Percentiles rank a stretch among this genome's conserved stretches.
Conservation (phyloP, 129 eudicot species). For the Pittosporum tobira region DNA sequence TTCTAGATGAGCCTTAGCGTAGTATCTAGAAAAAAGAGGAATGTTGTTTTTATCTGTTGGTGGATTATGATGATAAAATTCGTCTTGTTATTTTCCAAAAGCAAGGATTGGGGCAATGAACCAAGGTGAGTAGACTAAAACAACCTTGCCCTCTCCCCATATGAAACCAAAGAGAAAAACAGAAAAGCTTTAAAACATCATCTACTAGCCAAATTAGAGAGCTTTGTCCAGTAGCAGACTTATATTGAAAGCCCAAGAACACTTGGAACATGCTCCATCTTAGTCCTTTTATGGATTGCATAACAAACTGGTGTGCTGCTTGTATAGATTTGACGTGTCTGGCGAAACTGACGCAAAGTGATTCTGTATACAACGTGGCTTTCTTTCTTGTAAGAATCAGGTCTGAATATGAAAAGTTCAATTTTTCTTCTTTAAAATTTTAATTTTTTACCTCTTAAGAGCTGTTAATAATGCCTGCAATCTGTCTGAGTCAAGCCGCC, state of each 20-base stretch:
- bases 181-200: too few relatives aligned
- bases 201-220: too few relatives aligned
- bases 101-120: background rate
- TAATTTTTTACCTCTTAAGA: too few relatives aligned
- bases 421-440: background rate
- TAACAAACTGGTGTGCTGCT: background rate
- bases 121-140: background rate
- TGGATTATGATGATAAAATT: too few relatives aligned
- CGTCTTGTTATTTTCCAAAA: background rate
- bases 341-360: background rate
- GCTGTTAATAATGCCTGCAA: too few relatives aligned
- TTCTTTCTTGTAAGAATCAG: background rate
- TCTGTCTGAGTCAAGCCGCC: too few relatives aligned
- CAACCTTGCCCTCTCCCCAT: too few relatives aligned
- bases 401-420: background rate
- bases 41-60: background rate
- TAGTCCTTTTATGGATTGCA: too few relatives aligned
- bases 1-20: background rate
- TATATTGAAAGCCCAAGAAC: too few relatives aligned
- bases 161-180: too few relatives aligned
- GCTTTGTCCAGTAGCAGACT: too few relatives aligned
- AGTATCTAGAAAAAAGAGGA: background rate
- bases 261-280: too few relatives aligned
- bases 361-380: background rate
- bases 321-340: background rate